Evolutionary conservation across 148 eudicot genomes (phyloP), one percentile per base, ranked within the genome.

Genomic region (Cornus suecica): DNA sequence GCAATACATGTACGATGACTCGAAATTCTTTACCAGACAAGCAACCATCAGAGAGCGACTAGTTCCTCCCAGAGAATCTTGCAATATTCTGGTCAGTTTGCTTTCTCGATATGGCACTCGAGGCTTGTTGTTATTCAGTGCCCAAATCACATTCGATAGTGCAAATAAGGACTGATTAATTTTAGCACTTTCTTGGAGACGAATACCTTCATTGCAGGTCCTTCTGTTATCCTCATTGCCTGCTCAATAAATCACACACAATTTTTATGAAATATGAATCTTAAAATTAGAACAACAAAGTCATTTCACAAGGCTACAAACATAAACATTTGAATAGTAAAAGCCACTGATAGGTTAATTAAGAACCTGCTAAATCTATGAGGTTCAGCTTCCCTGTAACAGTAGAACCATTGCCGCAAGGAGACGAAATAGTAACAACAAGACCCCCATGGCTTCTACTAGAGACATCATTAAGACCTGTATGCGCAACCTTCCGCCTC

Each of bases 51-150:
- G 72, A 54, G 99, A 90, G 79, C 77, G 93, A 63, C 91, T 91
- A 73, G 88, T 91, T 74, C 97, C 94, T 72, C 99, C 99, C 67
- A 95, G 99, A 65, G 99, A 94, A 84, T 90, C 97, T 74, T 94
- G 97, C 69, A 94, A 73, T 73, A 94, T 88, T n/a, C 99, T 91
- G n/a, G 99, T 94, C 80, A 94, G 75, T 79, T 92, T 94, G 90
- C 90, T 94, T 77, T 94, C 99, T 81, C 99, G 79, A 65, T 90
- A 94, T 23, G 99, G 97, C 66, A 95, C 78, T 83, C 97, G 82
- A 8, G 86, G 67, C 70, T 84, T 79, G 74, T 84, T 88, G 82
- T 91, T 95, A 48, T 95, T 95, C 45, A 92, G 87, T 31, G 99
- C 99, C 72, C 88, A 85, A 24, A 95, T 91, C 78, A 95, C 99